Conservation (phyloP, 75 land plant genomes). For the Pinus taeda region DNA sequence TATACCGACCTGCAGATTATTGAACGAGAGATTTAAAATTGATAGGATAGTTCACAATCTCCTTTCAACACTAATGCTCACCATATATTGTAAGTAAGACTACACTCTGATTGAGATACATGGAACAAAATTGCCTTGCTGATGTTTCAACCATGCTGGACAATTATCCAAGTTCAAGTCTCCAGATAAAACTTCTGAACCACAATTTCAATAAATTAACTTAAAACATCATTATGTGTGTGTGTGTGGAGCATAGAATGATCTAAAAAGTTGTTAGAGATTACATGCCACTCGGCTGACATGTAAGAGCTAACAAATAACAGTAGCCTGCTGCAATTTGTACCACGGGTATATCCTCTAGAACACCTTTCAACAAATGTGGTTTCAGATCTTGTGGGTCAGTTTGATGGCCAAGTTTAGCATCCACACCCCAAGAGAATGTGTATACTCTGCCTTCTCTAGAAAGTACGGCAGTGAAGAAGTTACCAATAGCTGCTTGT, state of each 20-base stretch:
- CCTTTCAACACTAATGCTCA: not conserved
- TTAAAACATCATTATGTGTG: not conserved
- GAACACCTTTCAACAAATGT: conserved; percentile 50
- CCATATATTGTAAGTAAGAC: not conserved
- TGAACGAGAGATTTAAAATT: not conserved
- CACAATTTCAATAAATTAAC: not conserved
- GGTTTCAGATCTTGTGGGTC: conserved; percentile 64
- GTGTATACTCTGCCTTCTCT: conserved; percentile 84
- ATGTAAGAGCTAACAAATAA: conserved; percentile 77
- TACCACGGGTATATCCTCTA: conserved; percentile 78
- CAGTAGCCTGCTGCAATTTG: conserved; percentile 95
- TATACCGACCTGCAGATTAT: conserved; percentile 71
- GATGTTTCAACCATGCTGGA: not conserved
- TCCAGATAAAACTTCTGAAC: not conserved
- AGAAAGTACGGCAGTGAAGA: conserved; percentile 83
- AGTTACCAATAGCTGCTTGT: conserved; percentile 85
- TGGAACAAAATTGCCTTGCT: not conserved
- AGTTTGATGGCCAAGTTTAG: conserved; percentile 74
- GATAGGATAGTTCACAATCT: not conserved
- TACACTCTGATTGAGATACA: not conserved
- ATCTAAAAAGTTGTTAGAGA: not conserved
- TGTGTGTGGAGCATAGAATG: not conserved
- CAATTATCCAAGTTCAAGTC: not conserved
- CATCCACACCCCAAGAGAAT: conserved; percentile 77
- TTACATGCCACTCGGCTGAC: conserved; percentile 81